Evolutionary conservation across 495 filamentous ascomycete species (phyloP).

Genomic region (Daldinia childiae): DNA sequence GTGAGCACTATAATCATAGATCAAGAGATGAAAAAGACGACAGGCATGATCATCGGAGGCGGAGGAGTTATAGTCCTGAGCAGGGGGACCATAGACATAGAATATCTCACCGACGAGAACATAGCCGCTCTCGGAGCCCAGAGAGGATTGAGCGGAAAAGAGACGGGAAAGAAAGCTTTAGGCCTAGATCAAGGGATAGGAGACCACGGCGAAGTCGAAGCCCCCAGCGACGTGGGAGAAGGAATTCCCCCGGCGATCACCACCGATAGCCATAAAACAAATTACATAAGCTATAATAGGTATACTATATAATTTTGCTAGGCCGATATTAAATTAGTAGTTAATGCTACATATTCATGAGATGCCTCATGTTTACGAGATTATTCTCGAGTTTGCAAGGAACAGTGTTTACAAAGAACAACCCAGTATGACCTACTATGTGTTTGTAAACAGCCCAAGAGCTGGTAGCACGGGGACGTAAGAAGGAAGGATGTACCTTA

Average conservation of each 20-base stretch:
- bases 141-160: conserved; percentile 36
- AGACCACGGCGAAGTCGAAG: conserved; percentile 42
- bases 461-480: too few relatives aligned
- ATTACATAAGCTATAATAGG: background rate
- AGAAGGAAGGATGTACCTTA: too few relatives aligned
- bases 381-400: too few relatives aligned
- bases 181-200: conserved; percentile 32
- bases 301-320: background rate
- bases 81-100: conserved; percentile 21
- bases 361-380: too few relatives aligned
- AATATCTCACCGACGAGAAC: conserved; percentile 24
- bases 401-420: too few relatives aligned
- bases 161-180: conserved; percentile 30
- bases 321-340: background rate
- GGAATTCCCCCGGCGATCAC: conserved; percentile 17
- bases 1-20: conserved; percentile 25
- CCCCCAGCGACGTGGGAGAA: conserved; percentile 28
- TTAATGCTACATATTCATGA: background rate
- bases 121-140: conserved; percentile 33
- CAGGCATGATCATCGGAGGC: conserved; percentile 27
- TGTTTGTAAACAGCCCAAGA: too few relatives aligned
- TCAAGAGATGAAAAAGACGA: conserved; percentile 36
- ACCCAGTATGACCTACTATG: too few relatives aligned
- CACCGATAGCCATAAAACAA: background rate
- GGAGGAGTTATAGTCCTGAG: conserved; percentile 28